Evolutionary conservation across 2,329 filamentous ascomycete species (phyloP).

Genomic region (Thelonectria olida): DNA sequence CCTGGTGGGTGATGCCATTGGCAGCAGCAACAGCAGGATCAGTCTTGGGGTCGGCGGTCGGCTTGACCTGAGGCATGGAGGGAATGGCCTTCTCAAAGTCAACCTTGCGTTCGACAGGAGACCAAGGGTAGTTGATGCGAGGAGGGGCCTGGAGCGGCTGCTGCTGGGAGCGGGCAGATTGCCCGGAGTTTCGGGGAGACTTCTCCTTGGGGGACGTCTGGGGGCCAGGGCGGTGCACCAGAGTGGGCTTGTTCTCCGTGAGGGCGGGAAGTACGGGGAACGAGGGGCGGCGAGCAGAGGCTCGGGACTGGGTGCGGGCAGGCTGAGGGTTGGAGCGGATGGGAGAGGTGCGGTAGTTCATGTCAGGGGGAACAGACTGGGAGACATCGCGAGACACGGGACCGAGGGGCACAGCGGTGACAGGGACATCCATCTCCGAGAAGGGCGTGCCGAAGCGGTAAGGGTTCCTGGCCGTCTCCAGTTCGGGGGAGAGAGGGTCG

Average conservation of each 20-base stretch:
- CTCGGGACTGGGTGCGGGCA: constrained; percentile 61
- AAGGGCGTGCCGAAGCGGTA: constrained; percentile 88
- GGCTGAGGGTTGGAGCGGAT: constrained; percentile 45
- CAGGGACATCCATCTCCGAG: constrained; percentile 88
- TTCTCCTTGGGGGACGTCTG: constrained; percentile 48
- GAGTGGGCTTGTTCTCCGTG: constrained; percentile 67
- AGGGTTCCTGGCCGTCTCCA: constrained; percentile 65
- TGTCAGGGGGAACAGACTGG: constrained; percentile 93
- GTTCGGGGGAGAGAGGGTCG: constrained; percentile 62
- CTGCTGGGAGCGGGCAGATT: constrained; percentile 44
- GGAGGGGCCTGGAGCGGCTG: constrained; percentile 61
- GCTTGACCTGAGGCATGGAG: constrained; percentile 43
- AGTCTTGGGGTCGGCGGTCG: constrained; percentile 8
- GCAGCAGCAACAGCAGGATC: constrained; percentile 41
- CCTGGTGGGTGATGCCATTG: constrained; percentile 74
- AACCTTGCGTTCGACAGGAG: constrained; percentile 53
- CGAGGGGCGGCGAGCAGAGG: constrained; percentile 71
- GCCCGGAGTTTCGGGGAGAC: constrained; percentile 47
- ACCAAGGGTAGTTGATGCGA: constrained; percentile 65
- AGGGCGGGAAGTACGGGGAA: constrained; percentile 75
- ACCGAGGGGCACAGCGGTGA: constrained; percentile 76
- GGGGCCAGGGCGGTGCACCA: constrained; percentile 42
- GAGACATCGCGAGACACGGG: constrained; percentile 82
- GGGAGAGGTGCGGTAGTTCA: constrained; percentile 74
- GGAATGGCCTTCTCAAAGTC: constrained; percentile 58